Conservation (phyloP, 345 rosid genomes). For the Corchorus capsularis region DNA sequence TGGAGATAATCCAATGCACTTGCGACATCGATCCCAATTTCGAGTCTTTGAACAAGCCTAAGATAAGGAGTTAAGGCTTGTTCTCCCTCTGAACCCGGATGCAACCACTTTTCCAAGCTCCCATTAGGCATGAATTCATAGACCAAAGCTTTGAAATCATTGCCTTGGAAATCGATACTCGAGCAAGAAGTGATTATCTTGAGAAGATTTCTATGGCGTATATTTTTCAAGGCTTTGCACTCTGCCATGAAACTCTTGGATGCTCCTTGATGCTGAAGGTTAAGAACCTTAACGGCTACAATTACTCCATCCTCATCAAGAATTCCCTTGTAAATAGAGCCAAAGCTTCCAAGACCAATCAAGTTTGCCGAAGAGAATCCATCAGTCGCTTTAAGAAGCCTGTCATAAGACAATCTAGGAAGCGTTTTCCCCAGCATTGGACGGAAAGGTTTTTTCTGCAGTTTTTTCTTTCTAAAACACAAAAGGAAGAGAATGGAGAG, state of each 20-base stretch:
- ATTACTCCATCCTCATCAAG: not conserved
- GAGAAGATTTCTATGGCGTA: conserved; percentile 22
- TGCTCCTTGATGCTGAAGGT: conserved; percentile 26
- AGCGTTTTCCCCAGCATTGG: not conserved
- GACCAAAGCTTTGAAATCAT: conserved; percentile 25
- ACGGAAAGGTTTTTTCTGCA: not conserved
- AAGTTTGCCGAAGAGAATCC: conserved; percentile 15
- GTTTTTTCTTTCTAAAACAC: not conserved
- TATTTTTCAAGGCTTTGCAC: conserved; percentile 20
- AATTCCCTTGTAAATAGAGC: conserved; percentile 19
- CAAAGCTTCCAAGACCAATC: conserved; percentile 21
- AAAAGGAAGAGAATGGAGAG: not conserved
- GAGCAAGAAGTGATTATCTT: conserved; percentile 17
- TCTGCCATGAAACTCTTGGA: conserved; percentile 20
- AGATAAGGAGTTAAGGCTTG: conserved; percentile 4
- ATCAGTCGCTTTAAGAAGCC: conserved; percentile 13
- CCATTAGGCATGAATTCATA: conserved; percentile 26
- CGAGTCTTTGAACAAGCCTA: conserved; percentile 15
- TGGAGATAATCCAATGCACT: conserved; percentile 26
- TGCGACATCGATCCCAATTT: conserved; percentile 29
- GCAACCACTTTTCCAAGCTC: conserved; percentile 20
- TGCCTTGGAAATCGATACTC: conserved; percentile 20
- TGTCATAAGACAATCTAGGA: conserved; percentile 3
- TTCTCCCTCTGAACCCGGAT: not conserved
- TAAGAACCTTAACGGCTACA: conserved; percentile 18